Evolutionary conservation across 2,329 filamentous ascomycete genomes (phyloP), one percentile per base, ranked within the genome.

Genomic region (Elsinoe batatas): DNA sequence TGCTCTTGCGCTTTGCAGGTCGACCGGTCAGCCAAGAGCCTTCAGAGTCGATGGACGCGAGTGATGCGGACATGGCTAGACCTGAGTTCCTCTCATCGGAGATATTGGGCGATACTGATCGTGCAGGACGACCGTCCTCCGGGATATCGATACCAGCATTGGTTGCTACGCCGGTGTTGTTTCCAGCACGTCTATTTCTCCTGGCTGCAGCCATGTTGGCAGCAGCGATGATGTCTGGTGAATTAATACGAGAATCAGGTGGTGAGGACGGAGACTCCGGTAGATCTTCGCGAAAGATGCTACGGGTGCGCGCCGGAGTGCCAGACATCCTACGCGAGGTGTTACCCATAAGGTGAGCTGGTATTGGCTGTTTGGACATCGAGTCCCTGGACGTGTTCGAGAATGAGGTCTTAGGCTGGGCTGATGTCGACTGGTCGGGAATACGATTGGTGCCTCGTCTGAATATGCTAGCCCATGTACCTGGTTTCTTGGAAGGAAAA

Each of bases 1-100:
- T 71, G 60, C 74, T 78, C 56, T 67, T 69, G 43, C 72, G 71
- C 67, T 78, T 72, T 62, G 76, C 68, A 59, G 78, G 76, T 56
- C 84, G 83, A 13, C 91, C 90, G 3, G 90, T 93, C 1, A 98
- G 82, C 93, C 93, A 98, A 0, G 91, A 96, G 3, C 81, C 93
- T 72, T 98, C 93, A 0, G 91, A 96, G 66, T 96, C 93, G 58
- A 97, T 88, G 0, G 91, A 96, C 1, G 90, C 93, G 15, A 97
- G 77, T 0, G 91, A 97, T 68, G 91, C 85, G 30, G 90, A 88
- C 66, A 90, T 71, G 33, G 67, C 58, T 12, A 56, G 44, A 22
- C 53, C 67, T 17, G 65, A 62, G 18, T 62, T 56, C 18, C 58
- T 11, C 63, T 65, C 35, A 63, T 60, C 63, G 6, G 68, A 64